Percentiles rank a stretch among this genome's conserved stretches.
These are phyloP conservation scores for Diaporthe destruens DNA, from an alignment of 2,329 filamentous ascomycete species.

Conservation along the genomic window DNA sequence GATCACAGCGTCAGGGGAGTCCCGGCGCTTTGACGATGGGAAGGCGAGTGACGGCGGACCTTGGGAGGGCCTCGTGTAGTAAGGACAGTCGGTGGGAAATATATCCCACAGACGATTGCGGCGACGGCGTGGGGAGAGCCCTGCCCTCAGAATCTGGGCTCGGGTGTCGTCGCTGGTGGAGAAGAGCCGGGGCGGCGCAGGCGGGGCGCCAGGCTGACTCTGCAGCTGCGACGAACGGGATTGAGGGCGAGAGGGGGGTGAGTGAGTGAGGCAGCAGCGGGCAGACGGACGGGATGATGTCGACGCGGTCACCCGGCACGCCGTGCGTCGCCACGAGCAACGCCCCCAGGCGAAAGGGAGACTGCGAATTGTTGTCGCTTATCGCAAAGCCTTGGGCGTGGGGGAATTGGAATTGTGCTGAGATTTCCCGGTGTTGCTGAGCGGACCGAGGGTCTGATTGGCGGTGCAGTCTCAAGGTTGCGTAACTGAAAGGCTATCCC, in stretches of 20 bases:
- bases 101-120: not conserved
- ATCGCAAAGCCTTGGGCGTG: not conserved
- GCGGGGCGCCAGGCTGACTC: conserved; percentile 3
- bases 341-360: conserved; percentile 11
- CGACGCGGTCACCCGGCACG: conserved; percentile 28
- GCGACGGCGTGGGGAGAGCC: conserved; percentile 9
- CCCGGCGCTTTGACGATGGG: not conserved
- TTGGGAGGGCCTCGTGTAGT: not conserved
- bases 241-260: not conserved
- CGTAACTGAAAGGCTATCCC: conserved; percentile 27
- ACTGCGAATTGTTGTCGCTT: not conserved
- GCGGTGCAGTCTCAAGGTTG: conserved; percentile 36
- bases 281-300: not conserved
- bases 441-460: conserved; percentile 39
- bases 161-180: conserved; percentile 28
- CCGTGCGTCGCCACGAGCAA: conserved; percentile 36
- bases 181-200: conserved; percentile 8
- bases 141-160: conserved; percentile 6
- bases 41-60: not conserved
- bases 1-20: conserved; percentile 44
- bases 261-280: not conserved
- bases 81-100: not conserved
- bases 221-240: conserved; percentile 5
- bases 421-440: conserved; percentile 28
- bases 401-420: conserved; percentile 19